Conservation (phyloP, 371 early-diverging fungal genomes). For the Blakeslea trispora region DNA sequence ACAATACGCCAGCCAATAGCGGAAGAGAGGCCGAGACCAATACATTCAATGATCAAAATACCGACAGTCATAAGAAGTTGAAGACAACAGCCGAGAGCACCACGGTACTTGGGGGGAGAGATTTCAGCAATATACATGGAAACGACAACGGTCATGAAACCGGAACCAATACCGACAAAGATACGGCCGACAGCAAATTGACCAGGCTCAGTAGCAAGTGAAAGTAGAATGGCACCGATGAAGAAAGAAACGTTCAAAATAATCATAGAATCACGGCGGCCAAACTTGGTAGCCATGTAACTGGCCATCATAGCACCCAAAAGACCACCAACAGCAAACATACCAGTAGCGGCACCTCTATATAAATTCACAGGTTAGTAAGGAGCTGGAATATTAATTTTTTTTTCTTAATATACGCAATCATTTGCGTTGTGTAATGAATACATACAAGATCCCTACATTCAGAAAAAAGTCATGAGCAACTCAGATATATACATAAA, state of each 20-base stretch:
- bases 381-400: no score
- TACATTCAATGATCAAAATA: constrained; percentile 64
- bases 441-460: constrained; percentile 48
- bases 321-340: constrained; percentile 75
- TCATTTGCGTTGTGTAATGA: no score
- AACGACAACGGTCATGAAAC: constrained; percentile 77
- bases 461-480: no score
- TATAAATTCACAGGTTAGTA: constrained; percentile 12
- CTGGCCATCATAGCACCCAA: constrained; percentile 69
- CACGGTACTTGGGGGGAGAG: constrained; percentile 72
- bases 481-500: no score
- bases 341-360: constrained; percentile 66
- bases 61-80: constrained; percentile 82
- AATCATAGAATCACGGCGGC: constrained; percentile 71
- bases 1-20: constrained; percentile 74
- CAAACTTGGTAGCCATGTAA: constrained; percentile 57
- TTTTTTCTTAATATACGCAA: no score
- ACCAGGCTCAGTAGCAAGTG: constrained; percentile 19
- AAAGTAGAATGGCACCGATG: constrained; percentile 68
- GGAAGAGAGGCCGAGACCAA: constrained; percentile 59
- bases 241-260: constrained; percentile 67
- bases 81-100: constrained; percentile 72
- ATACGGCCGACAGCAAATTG: constrained; percentile 58
- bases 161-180: constrained; percentile 82
- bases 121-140: constrained; percentile 85